phyloP scores from a whole-genome alignment of 1,284 basidiomycete species.

The Somion occarium region DNA sequence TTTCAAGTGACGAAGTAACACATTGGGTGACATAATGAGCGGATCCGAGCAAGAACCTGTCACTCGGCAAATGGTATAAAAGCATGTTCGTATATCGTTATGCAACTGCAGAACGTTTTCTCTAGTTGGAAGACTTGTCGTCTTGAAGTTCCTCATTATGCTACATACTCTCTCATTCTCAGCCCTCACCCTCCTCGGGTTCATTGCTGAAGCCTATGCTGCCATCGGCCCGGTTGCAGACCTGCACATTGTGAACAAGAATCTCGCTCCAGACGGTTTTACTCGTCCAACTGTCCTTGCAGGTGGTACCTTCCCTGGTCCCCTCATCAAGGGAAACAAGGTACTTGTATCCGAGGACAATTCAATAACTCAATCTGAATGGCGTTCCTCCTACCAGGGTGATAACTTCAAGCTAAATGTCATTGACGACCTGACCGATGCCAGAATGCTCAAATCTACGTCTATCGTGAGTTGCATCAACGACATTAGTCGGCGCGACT shows the following conservation, averaged over 20 bases:
- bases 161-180: slow-evolving; percentile 3
- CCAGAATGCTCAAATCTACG: slow-evolving; percentile 29
- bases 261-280: slow-evolving; percentile 21
- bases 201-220: slow-evolving; percentile 8
- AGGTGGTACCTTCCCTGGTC: slow-evolving; percentile 20
- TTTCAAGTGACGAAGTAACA: too few relatives aligned
- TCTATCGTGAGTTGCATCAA: slow-evolving; percentile 26
- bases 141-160: background rate
- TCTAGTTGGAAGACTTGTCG: too few relatives aligned
- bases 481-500: background rate
- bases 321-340: slow-evolving; percentile 20
- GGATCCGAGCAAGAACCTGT: too few relatives aligned
- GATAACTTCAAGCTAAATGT: slow-evolving; percentile 29
- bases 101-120: too few relatives aligned
- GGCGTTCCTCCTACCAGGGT: slow-evolving; percentile 13
- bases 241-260: slow-evolving; percentile 17
- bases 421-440: slow-evolving; percentile 28
- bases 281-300: slow-evolving; percentile 20
- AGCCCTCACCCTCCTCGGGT: background rate
- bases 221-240: slow-evolving; percentile 17
- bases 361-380: background rate
- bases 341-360: slow-evolving; percentile 5
- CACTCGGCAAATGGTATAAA: too few relatives aligned
- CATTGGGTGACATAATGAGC: too few relatives aligned
- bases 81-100: too few relatives aligned